Base-by-base conservation (phyloP, 495 filamentous ascomycete species). In the Echria macrotheca region DNA sequence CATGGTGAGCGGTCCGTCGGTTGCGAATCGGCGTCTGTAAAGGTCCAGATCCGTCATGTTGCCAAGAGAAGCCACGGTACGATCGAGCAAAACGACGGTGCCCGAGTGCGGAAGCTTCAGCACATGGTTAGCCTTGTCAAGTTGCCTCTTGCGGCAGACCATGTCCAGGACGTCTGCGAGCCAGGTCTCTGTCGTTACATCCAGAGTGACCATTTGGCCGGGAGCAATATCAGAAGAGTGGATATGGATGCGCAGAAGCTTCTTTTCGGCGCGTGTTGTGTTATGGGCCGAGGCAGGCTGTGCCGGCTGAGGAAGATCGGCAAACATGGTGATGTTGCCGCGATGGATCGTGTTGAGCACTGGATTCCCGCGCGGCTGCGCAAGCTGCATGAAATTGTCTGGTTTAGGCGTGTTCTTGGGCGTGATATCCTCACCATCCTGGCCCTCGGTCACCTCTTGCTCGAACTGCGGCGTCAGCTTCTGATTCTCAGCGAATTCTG, bases 151-250 rank as follows among this genome's bases (percentile, higher is more conserved):
- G 47, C 88, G 84, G 62, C 93, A 97, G 2, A 91, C 85, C n/a
- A 80, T 78, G 55, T 96, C 91, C 33, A 96, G 77, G 22, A 97
- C 82, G 64, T 98, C 93, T 11, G 89, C 90, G 22, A 98, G 81
- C 61, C 95, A 97, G 29, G 87, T 96, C 58, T 96, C 93, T 2
- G 89, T 91, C 3, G 88, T 91, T 17, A 91, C 87, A 57, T 89
- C 86, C 11, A 96, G 70, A 1, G 85, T 86, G 36, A 85, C 80
- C 75, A 80, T 80, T 48, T 80, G 77, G 7, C 75, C 77, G 1
- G 77, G 69, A 1, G 74, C 64, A 3, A 69, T 57, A 52, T 94
- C 89, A 18, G 84, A 78, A 58, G 87, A 91, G 51, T 91, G 84
- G 41, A 98, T 86, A 55, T 77, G 72, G 19, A 80, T 68, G 35